Conservation (phyloP, 2,329 filamentous ascomycete species). For the Paecilomyces fulvus region DNA sequence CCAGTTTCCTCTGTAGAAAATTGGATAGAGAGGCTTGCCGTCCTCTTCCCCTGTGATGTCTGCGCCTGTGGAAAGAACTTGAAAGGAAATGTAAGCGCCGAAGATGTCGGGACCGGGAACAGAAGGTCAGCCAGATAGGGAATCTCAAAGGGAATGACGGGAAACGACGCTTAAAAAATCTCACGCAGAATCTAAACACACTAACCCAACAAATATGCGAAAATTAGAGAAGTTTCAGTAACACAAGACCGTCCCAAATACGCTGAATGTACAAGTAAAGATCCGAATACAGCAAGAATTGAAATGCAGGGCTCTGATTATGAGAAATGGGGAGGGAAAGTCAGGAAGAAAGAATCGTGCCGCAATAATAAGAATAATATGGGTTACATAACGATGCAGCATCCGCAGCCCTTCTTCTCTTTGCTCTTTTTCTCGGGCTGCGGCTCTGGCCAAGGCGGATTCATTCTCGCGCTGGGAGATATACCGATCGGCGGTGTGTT, state of each 20-base stretch:
- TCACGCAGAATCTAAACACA: not conserved
- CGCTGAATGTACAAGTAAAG: not conserved
- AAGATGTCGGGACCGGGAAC: not conserved
- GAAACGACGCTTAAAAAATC: not conserved
- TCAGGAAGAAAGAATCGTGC: slow-evolving; percentile 9
- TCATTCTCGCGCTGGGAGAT: slow-evolving; percentile 31
- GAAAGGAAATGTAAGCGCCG: not conserved
- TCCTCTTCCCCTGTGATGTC: not conserved
- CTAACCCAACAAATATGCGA: not conserved
- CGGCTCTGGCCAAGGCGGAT: slow-evolving; percentile 43
- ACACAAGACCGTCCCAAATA: not conserved
- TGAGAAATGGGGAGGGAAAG: not conserved
- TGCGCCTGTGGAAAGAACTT: not conserved
- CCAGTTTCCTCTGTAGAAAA: not conserved
- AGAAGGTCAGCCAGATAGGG: slow-evolving; percentile 1
- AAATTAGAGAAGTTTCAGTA: not conserved
- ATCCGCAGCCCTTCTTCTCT: slow-evolving; percentile 56
- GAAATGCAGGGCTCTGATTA: not conserved
- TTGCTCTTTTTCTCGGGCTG: slow-evolving; percentile 42
- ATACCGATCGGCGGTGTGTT: slow-evolving; percentile 26
- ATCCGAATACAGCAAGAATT: not conserved
- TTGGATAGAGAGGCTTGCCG: not conserved
- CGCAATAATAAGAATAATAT: slow-evolving; percentile 3
- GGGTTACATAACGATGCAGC: slow-evolving; percentile 66
- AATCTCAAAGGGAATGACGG: slow-evolving; percentile 4